phyloP scores from a whole-genome alignment of 2,329 filamentous ascomycete species.

The Ophiostoma fasciatum region DNA sequence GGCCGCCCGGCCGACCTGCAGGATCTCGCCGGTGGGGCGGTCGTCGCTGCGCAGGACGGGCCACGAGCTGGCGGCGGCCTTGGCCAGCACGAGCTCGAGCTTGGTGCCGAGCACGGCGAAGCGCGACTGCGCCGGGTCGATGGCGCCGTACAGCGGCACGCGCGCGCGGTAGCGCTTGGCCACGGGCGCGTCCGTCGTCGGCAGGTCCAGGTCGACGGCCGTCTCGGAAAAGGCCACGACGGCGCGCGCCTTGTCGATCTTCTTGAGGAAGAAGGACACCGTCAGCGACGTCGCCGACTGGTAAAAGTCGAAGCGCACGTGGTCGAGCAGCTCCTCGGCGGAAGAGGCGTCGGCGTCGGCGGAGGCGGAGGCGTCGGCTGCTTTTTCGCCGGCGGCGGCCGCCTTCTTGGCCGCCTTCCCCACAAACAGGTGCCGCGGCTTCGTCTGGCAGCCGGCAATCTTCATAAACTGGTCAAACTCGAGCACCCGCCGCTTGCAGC shows the following conservation, averaged over 20 bases:
- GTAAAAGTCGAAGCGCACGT: conserved; percentile 82
- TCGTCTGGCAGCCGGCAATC: conserved; percentile 79
- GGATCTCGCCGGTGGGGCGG: conserved; percentile 53
- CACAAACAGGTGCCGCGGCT: conserved; percentile 70
- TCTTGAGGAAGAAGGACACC: conserved; percentile 89
- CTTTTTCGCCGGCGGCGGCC: conserved; percentile 6
- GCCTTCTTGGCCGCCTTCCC: conserved; percentile 52
- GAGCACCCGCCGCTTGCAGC: conserved; percentile 86
- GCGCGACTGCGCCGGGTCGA: conserved; percentile 59
- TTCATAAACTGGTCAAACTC: conserved; percentile 98
- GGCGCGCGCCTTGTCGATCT: conserved; percentile 73
- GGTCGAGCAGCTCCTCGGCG: conserved; percentile 63
- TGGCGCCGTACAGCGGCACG: conserved; percentile 61
- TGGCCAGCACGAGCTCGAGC: conserved; percentile 61
- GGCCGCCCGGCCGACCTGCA: conserved; percentile 76
- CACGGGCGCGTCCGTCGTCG: conserved; percentile 58
- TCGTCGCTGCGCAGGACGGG: conserved; percentile 73
- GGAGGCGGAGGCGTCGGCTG: conserved; percentile 8
- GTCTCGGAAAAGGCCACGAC: conserved; percentile 53
- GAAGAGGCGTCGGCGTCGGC: conserved; percentile 10
- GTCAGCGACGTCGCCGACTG: conserved; percentile 78
- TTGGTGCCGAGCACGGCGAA: conserved; percentile 83
- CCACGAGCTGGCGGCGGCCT: conserved; percentile 67
- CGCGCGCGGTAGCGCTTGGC: conserved; percentile 60
- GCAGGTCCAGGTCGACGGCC: conserved; percentile 61